Evolutionary conservation across 1,139 yeast species (phyloP).

Genomic region (Candida glucosophila): DNA sequence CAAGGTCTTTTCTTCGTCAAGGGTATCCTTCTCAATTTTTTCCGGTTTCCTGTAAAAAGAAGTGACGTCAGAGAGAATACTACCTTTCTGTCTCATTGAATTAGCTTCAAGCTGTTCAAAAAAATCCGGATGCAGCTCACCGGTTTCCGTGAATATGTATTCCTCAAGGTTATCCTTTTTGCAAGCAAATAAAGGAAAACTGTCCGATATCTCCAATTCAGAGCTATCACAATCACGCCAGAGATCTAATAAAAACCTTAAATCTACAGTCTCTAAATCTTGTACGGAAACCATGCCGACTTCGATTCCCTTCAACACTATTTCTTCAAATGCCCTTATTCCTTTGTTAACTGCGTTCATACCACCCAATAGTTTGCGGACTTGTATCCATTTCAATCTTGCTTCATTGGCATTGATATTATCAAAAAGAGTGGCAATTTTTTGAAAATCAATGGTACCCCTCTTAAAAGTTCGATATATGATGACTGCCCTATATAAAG

Average conservation of each 20-base stretch:
- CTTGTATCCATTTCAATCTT: conserved; percentile 53
- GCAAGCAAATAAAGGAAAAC: conserved; percentile 25
- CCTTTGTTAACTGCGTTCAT: conserved; percentile 42
- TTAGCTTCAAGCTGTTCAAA: conserved; percentile 32
- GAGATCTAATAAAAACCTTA: conserved; percentile 39
- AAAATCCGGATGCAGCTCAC: conserved; percentile 16
- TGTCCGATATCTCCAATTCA: conserved; percentile 20
- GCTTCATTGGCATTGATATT: conserved; percentile 30
- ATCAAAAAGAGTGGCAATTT: conserved; percentile 39
- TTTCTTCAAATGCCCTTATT: conserved; percentile 48
- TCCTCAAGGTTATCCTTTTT: conserved; percentile 19
- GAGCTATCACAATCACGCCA: conserved; percentile 49
- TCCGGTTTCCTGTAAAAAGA: conserved; percentile 22
- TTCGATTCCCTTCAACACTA: conserved; percentile 44
- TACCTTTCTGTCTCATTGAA: conserved; percentile 52
- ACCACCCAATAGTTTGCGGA: conserved; percentile 51
- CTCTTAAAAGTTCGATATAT: conserved; percentile 50
- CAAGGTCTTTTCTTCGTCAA: conserved; percentile 27
- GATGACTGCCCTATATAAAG: conserved; percentile 49
- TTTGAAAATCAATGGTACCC: conserved; percentile 48
- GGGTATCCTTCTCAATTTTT: conserved; percentile 11
- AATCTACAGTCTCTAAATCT: conserved; percentile 41
- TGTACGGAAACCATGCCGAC: conserved; percentile 36
- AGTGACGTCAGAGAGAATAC: conserved; percentile 24
- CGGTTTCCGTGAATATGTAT: conserved; percentile 16